Evolutionary conservation across 1,284 basidiomycete genomes (phyloP).

Genomic region (Moesziomyces parantarcticus): DNA sequence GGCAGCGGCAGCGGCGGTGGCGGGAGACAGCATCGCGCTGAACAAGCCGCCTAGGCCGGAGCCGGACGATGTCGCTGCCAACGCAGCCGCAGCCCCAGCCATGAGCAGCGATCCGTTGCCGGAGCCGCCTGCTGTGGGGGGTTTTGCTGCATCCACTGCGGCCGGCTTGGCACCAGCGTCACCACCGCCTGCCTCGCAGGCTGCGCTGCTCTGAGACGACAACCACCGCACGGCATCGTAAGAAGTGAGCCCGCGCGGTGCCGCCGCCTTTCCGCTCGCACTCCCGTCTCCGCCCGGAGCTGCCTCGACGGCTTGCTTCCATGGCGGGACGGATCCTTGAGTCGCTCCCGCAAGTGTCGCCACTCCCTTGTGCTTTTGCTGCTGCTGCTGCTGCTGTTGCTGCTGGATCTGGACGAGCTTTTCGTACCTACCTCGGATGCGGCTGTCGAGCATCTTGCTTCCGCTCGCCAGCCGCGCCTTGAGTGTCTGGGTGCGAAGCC

Average conservation of each 20-base stretch:
- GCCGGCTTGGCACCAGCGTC: no score
- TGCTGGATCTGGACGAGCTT: constrained; percentile 29
- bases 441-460: constrained; percentile 6
- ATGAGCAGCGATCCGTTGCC: constrained; percentile 10
- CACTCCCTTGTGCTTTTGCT: constrained; percentile 8
- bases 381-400: constrained; percentile 20
- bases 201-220: background rate
- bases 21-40: constrained; percentile 10
- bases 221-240: constrained; percentile 28
- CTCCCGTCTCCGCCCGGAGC: background rate
- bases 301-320: background rate
- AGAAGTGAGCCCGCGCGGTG: constrained; percentile 14
- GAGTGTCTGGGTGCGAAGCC: constrained; percentile 26
- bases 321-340: background rate
- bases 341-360: constrained; percentile 5
- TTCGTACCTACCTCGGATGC: constrained; percentile 38
- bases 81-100: constrained; percentile 14
- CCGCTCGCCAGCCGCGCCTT: constrained; percentile 1
- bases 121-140: background rate
- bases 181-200: background rate
- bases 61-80: constrained; percentile 9
- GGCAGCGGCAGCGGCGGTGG: background rate
- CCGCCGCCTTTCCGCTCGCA: background rate
- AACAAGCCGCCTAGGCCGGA: constrained; percentile 17
- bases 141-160: background rate